Conservation (phyloP, 352 stramenopile genomes). For the Phytopythium boreale region DNA sequence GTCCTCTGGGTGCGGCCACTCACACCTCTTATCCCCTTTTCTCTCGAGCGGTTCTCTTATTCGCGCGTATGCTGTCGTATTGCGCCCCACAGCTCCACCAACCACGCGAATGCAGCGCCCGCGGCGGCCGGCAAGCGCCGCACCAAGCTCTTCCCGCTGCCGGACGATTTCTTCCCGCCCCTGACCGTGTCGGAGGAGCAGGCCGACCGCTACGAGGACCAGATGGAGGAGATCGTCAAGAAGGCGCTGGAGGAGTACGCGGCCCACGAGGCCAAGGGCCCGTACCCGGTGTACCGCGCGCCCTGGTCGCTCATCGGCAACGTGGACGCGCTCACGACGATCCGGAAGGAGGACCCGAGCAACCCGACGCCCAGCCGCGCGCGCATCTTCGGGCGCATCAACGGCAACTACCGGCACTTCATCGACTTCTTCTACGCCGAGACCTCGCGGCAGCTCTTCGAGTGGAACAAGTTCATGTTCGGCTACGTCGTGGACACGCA, state of each 20-base stretch:
- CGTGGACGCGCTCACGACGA: slow-evolving; percentile 35
- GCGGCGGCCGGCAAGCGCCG: not conserved
- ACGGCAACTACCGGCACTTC: slow-evolving; percentile 58
- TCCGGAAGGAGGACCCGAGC: slow-evolving; percentile 30
- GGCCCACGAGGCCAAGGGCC: slow-evolving; percentile 34
- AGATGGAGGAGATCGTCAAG: slow-evolving; percentile 39
- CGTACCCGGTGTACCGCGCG: slow-evolving; percentile 30
- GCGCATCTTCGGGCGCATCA: slow-evolving; percentile 57
- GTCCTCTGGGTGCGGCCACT: not conserved
- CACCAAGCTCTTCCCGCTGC: slow-evolving; percentile 33
- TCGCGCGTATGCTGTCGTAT: not conserved
- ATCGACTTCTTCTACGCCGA: slow-evolving; percentile 71
- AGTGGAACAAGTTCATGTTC: slow-evolving; percentile 69
- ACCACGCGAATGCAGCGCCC: not conserved
- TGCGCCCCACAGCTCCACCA: not conserved
- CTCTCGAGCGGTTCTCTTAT: no score
- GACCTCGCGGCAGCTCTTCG: slow-evolving; percentile 50
- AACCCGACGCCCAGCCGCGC: slow-evolving; percentile 13
- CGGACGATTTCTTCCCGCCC: slow-evolving; percentile 36
- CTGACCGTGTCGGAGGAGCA: slow-evolving; percentile 27
- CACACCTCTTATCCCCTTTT: not conserved
- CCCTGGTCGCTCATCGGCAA: slow-evolving; percentile 31
- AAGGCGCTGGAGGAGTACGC: slow-evolving; percentile 42
- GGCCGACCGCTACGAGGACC: slow-evolving; percentile 27
- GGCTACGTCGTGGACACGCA: slow-evolving; percentile 59